Conservation (phyloP, 2,329 filamentous ascomycete genomes). For the Penicillium expansum region DNA sequence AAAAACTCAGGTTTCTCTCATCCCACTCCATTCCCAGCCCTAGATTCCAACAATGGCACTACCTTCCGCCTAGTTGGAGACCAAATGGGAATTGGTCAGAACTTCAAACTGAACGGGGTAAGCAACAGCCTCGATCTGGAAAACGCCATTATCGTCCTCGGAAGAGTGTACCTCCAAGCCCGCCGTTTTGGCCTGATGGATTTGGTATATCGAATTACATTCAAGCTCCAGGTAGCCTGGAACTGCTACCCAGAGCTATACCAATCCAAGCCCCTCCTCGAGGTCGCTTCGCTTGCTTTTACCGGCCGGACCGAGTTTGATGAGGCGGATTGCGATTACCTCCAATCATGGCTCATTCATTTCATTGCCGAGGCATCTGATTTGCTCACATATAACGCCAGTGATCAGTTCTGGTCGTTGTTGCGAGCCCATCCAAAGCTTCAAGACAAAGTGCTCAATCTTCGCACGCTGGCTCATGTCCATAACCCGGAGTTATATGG, state of each 20-base stretch:
- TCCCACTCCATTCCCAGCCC: background rate
- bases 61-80: constrained; percentile 9
- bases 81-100: background rate
- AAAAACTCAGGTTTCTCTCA: background rate
- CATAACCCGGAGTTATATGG: background rate
- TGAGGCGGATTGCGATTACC: background rate
- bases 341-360: constrained; percentile 16
- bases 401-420: constrained; percentile 6
- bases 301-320: background rate
- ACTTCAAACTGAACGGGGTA: constrained; percentile 6
- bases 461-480: background rate
- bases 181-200: constrained; percentile 5
- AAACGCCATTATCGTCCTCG: constrained; percentile 9
- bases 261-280: constrained; percentile 13
- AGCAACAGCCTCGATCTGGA: constrained; percentile 4
- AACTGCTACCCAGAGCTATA: constrained; percentile 18
- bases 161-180: constrained; percentile 14
- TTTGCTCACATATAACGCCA: constrained; percentile 9
- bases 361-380: constrained; percentile 18
- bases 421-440: constrained; percentile 5
- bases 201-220: constrained; percentile 7
- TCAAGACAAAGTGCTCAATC: background rate
- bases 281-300: constrained; percentile 3
- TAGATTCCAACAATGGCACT: background rate
- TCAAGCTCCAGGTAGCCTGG: constrained; percentile 23